Evolutionary conservation across 208 protist genomes (phyloP).

Genomic region (Wallacemonas sp.): DNA sequence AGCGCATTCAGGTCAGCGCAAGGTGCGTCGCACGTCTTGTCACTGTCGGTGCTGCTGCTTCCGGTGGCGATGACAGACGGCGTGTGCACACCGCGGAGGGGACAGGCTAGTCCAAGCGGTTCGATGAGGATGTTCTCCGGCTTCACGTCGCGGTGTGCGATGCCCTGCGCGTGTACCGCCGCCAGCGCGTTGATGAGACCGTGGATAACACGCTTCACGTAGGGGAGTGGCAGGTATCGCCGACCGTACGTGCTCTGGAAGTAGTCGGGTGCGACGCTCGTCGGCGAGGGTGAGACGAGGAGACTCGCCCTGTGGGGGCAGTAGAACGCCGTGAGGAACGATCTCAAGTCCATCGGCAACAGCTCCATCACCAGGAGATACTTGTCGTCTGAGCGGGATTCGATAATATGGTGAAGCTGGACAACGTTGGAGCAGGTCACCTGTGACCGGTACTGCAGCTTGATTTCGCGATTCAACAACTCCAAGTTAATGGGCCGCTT

Average conservation of each 20-base stretch:
- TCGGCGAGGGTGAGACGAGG: constrained; percentile 7
- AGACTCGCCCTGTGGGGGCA: constrained; percentile 15
- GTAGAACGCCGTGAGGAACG: constrained; percentile 34
- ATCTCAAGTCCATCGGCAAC: constrained; percentile 32
- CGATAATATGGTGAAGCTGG: constrained; percentile 27
- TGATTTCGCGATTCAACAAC: constrained; percentile 30
- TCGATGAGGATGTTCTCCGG: constrained; percentile 72
- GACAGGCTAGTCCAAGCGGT: constrained; percentile 24
- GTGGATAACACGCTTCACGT: constrained; percentile 21
- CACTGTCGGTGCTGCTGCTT: background rate
- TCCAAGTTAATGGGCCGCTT: constrained; percentile 29
- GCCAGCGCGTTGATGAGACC: constrained; percentile 38
- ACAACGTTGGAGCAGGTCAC: constrained; percentile 22
- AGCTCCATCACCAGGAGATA: constrained; percentile 36
- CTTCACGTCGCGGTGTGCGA: constrained; percentile 79
- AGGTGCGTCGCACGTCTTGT: no score
- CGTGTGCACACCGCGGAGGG: constrained; percentile 16
- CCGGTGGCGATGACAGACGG: background rate
- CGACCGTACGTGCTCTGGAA: background rate
- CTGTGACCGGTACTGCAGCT: constrained; percentile 23
- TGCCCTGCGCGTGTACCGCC: constrained; percentile 45
- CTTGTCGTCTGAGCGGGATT: constrained; percentile 17
- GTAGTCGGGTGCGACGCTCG: background rate
- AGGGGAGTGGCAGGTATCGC: constrained; percentile 19
- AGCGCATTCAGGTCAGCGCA: no score